These are phyloP conservation scores for Drosera capensis DNA, from an alignment of 148 eudicot species.

Conservation along the genomic window DNA sequence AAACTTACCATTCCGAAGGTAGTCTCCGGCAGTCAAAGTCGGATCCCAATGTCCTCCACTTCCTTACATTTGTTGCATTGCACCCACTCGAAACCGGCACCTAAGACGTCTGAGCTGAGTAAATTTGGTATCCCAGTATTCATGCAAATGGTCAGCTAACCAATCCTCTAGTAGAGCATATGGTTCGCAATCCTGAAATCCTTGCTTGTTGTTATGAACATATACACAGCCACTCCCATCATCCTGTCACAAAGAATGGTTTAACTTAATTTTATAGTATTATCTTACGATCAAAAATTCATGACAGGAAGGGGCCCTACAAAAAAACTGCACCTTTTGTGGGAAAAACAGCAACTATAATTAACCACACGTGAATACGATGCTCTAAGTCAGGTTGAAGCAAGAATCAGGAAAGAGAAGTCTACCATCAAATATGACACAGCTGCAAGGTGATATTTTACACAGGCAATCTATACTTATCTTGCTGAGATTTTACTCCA, in stretches of 20 bases:
- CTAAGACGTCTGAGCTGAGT: conserved; percentile 24
- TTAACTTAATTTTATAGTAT: too few relatives aligned
- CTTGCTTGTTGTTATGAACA: conserved; percentile 74
- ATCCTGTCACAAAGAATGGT: conserved; percentile 29
- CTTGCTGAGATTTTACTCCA: too few relatives aligned
- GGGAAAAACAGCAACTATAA: too few relatives aligned
- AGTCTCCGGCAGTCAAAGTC: conserved; percentile 35
- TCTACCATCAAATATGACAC: too few relatives aligned
- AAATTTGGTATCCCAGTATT: conserved; percentile 38
- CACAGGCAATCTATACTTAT: too few relatives aligned
- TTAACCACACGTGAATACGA: too few relatives aligned
- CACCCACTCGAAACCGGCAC: conserved; percentile 76
- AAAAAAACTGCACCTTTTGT: too few relatives aligned
- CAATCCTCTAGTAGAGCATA: conserved; percentile 60
- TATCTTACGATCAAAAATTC: too few relatives aligned
- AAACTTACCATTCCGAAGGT: conserved; percentile 54
- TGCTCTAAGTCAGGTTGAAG: too few relatives aligned
- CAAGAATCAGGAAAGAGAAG: too few relatives aligned
- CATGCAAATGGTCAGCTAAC: conserved; percentile 36
- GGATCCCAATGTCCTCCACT: conserved; percentile 46
- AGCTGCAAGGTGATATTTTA: too few relatives aligned
- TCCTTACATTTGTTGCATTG: conserved; percentile 76
- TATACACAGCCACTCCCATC: conserved; percentile 38
- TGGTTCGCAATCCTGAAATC: conserved; percentile 58
- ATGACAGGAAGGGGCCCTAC: too few relatives aligned